Conservation (phyloP, 75 land plant species). For the Selaginella tamariscina region DNA sequence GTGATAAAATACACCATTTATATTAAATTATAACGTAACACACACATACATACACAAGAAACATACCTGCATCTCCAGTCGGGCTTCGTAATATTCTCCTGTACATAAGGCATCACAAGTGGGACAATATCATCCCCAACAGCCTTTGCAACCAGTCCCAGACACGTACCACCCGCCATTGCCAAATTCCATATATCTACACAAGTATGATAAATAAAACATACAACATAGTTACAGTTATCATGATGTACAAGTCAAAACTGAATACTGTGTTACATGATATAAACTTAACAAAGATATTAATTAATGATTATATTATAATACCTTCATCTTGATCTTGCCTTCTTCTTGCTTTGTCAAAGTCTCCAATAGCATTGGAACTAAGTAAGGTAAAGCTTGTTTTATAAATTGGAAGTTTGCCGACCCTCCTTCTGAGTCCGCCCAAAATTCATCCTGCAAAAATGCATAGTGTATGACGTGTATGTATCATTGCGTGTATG, state of each 20-base stretch:
- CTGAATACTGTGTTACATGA: too few relatives aligned
- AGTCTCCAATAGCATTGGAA: constrained; percentile 55
- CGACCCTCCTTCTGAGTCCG: neutral
- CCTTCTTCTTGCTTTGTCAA: constrained; percentile 37
- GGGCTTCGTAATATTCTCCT: constrained; percentile 44
- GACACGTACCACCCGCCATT: constrained; percentile 74
- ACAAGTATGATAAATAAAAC: too few relatives aligned
- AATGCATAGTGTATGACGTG: too few relatives aligned
- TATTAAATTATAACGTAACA: too few relatives aligned
- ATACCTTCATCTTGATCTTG: constrained; percentile 72
- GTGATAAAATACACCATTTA: too few relatives aligned
- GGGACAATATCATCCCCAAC: constrained; percentile 66
- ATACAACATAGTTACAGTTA: too few relatives aligned
- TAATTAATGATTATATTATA: too few relatives aligned
- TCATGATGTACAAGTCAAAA: too few relatives aligned
- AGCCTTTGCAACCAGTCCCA: constrained; percentile 59
- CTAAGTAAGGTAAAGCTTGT: constrained; percentile 52
- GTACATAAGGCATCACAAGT: constrained; percentile 63
- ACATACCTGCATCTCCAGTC: constrained; percentile 53
- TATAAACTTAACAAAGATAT: too few relatives aligned
- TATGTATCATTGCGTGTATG: too few relatives aligned
- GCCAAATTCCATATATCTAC: constrained; percentile 55
- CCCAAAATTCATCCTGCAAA: neutral
- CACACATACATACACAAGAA: too few relatives aligned
- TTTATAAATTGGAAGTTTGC: constrained; percentile 27